These are phyloP conservation scores for Gossypium stocksii DNA, from an alignment of 345 rosid genomes.

Conservation along the genomic window DNA sequence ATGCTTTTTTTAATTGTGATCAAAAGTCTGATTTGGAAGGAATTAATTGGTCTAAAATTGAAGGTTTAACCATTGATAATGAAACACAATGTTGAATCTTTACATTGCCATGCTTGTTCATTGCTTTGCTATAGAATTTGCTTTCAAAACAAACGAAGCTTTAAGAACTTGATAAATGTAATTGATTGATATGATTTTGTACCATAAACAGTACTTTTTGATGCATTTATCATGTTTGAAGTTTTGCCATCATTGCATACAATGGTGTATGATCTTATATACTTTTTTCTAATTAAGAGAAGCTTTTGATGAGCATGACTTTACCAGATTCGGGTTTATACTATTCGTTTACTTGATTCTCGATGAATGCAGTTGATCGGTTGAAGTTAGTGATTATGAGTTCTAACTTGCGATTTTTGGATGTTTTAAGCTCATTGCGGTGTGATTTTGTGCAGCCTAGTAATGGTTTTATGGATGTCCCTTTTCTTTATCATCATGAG, in stretches of 20 bases:
- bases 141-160: not conserved
- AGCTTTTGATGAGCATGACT: not conserved
- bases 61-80: constrained; percentile 13
- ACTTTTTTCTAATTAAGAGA: not conserved
- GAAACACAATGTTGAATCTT: constrained; percentile 18
- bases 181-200: constrained; percentile 15
- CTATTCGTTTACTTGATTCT: constrained; percentile 2
- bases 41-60: constrained; percentile 2
- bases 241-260: not conserved
- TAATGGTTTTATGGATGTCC: constrained; percentile 28
- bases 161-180: not conserved
- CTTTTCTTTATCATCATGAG: constrained; percentile 29
- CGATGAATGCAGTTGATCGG: not conserved
- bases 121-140: not conserved
- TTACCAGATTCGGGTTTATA: not conserved
- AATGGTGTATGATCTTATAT: not conserved
- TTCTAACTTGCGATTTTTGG: not conserved
- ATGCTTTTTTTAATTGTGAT: constrained; percentile 9
- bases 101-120: constrained; percentile 6
- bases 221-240: not conserved
- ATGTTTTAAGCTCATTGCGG: not conserved
- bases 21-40: constrained; percentile 13
- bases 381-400: not conserved
- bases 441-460: constrained; percentile 33
- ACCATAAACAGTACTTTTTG: not conserved